Evolutionary conservation across 2,329 filamentous ascomycete genomes (phyloP), one percentile per base, ranked within the genome.

Genomic region (Neonectria sp.): DNA sequence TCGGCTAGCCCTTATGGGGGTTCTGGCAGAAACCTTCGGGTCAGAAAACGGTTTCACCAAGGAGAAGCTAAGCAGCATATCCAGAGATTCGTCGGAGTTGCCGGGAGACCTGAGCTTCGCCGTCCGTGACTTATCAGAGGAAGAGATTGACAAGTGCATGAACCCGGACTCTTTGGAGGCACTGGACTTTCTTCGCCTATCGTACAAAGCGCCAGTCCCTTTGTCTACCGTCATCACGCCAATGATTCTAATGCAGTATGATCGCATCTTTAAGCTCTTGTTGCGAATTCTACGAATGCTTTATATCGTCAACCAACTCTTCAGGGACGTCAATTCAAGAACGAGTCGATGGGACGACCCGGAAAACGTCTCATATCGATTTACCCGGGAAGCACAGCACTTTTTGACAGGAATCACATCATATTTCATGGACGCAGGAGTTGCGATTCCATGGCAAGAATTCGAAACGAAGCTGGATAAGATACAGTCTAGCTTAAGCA

Each of bases 151-250:
- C 59, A 90, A 88, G 68, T 95, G 95, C 79, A 91, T 97, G 86
- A 89, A 98, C 74, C 91, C 94, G 0, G 88, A 93, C 76, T 92
- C 92, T 0, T 86, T 98, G 21, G 91, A 95, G 77, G 96, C 96
- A 0, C 85, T 98, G n/a, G 96, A 98, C 80, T 98, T 99, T 76
- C 85, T 99, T 17, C 90, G 94, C 2, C 83, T 99, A 8, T 92
- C 95, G 52, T 98, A 98, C 81, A 93, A 92, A 46, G 87, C 95
- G 0, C 92, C 95, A 0, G 80, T 88, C 0, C 89, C 93, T 1
- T 84, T 98, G 0, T 86, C 91, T 46, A 85, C 90, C 0, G 86
- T 98, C 68, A 91, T 99, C 48, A 95, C 94, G 0, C 85, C 90
- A 0, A 79, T 85, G 0, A 87, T 92, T 1, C 82, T 98, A 12